Evolutionary conservation across 306 rosid genomes (phyloP).

Genomic region (Cucurbita argyrosperma): DNA sequence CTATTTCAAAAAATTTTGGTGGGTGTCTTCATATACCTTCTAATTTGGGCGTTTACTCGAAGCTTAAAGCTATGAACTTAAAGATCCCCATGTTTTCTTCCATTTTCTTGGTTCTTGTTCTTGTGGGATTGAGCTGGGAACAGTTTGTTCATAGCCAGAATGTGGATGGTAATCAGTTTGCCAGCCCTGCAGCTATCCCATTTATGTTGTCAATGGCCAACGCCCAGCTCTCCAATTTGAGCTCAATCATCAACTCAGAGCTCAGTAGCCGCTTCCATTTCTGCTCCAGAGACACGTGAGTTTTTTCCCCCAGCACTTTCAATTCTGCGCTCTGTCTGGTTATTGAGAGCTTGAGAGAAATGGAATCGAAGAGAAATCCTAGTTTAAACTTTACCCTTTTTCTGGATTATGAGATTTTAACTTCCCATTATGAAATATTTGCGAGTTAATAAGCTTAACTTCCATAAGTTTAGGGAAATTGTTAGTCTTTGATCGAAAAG

Average conservation of each 20-base stretch:
- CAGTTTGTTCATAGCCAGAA: conserved; percentile 32
- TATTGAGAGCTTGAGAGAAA: conserved; percentile 1
- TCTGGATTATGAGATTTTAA: background rate
- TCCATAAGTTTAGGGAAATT: too few relatives aligned
- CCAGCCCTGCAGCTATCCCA: conserved; percentile 56
- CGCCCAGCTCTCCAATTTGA: conserved; percentile 46
- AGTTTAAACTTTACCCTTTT: background rate
- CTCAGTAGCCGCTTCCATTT: conserved; percentile 40
- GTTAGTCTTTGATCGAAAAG: too few relatives aligned
- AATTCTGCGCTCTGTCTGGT: background rate
- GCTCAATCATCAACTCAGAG: conserved; percentile 33
- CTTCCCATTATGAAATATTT: background rate
- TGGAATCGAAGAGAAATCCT: conserved; percentile 1
- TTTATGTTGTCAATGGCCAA: conserved; percentile 50
- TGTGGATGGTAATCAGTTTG: conserved; percentile 30
- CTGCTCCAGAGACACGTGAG: conserved; percentile 74
- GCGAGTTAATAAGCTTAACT: too few relatives aligned
- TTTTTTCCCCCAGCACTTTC: background rate
- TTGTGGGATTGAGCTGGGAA: conserved; percentile 27
- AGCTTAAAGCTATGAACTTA: conserved; percentile 13
- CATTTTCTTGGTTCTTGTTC: conserved; percentile 4
- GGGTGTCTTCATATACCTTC: background rate
- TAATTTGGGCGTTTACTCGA: background rate
- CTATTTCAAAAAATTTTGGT: background rate
- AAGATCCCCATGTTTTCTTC: conserved; percentile 5